phyloP scores from a whole-genome alignment of 2,329 filamentous ascomycete genomes.

The Truncatella angustata region DNA sequence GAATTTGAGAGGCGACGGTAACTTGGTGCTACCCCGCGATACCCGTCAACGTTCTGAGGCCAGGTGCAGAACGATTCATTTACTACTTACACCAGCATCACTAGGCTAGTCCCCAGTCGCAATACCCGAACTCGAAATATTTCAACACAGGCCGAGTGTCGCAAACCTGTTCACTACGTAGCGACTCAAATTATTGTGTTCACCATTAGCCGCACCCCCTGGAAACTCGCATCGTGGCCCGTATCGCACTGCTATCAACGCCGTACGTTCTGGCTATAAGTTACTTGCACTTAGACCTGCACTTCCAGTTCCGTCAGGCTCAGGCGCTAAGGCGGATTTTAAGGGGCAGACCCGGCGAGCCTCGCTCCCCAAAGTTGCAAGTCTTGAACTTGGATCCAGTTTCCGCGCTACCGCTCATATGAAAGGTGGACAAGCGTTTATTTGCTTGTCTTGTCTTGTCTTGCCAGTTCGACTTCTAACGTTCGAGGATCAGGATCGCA shows the following conservation, averaged over 20 bases:
- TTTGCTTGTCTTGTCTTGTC: too few species aligned
- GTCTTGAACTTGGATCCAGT: not conserved
- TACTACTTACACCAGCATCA: not conserved
- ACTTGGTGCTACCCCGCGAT: not conserved
- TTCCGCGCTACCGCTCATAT: not conserved
- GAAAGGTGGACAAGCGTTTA: not conserved
- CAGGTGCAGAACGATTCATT: not conserved
- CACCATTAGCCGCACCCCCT: not conserved
- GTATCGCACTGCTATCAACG: not conserved
- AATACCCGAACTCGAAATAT: not conserved
- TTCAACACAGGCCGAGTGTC: not conserved
- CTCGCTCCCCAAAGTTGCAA: not conserved
- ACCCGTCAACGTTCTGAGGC: not conserved
- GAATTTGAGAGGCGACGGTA: not conserved
- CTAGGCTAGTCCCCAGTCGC: not conserved
- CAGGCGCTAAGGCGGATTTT: not conserved
- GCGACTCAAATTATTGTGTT: not conserved
- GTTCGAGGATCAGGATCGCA: not conserved
- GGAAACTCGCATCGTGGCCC: not conserved
- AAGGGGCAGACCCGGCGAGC: constrained; percentile 6
- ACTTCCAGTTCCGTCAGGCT: not conserved
- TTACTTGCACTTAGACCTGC: not conserved
- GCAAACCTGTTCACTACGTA: not conserved
- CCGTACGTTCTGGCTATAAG: not conserved
- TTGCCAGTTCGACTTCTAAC: not conserved